Percentiles rank a stretch among this genome's conserved stretches.
Evolutionary conservation across 2,329 filamentous ascomycete species (phyloP).

Genomic region (Aspergillus texensis): DNA sequence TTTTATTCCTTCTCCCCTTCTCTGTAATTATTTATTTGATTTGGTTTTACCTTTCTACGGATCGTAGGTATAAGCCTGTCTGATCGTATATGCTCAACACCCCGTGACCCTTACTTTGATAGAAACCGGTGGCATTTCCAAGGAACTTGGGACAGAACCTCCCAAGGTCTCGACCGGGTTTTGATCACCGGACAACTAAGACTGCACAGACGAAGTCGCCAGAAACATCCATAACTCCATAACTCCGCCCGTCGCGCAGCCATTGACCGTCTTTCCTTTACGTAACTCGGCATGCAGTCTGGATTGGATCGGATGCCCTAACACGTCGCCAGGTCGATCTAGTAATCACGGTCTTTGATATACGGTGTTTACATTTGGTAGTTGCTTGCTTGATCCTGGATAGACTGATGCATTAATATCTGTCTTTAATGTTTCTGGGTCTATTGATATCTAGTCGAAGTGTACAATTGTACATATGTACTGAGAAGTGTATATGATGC

Average conservation of each 20-base stretch:
- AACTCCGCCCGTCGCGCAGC: slow-evolving; percentile 6
- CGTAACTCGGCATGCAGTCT: slow-evolving; percentile 40
- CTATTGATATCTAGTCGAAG: background rate
- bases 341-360: slow-evolving; percentile 4
- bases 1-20: background rate
- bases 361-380: background rate
- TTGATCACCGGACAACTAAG: slow-evolving; percentile 4
- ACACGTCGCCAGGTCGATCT: slow-evolving; percentile 1
- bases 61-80: background rate
- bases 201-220: slow-evolving; percentile 9
- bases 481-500: background rate
- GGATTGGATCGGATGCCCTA: slow-evolving; percentile 2
- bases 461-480: background rate
- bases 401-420: background rate
- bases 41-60: background rate
- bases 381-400: background rate
- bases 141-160: background rate
- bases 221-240: slow-evolving; percentile 16
- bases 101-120: background rate
- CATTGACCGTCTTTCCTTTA: slow-evolving; percentile 38
- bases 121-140: background rate
- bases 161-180: slow-evolving; percentile 10
- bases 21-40: too few species aligned
- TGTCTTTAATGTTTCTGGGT: background rate
- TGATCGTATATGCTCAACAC: background rate